These are phyloP conservation scores for Kwoniella mangroviensis DNA, from an alignment of 768 basidiomycete genomes.

Conservation along the genomic window DNA sequence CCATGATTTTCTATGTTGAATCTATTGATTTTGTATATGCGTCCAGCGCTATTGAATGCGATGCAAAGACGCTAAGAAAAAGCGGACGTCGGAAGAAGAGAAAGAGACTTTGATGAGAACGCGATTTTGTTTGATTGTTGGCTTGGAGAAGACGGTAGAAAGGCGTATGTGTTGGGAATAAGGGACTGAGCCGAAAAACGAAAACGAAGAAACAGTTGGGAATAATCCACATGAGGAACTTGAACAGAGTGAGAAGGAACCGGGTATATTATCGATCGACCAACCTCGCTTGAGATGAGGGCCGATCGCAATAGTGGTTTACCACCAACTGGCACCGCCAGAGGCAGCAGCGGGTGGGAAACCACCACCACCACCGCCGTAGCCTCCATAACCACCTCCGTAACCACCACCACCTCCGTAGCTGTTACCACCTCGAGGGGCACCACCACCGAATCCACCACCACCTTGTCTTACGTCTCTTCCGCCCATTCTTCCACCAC, in stretches of 20 bases:
- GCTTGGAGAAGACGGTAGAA: neutral
- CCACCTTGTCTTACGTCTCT: constrained; percentile 61
- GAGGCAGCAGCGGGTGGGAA: constrained; percentile 46
- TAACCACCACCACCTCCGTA: constrained; percentile 56
- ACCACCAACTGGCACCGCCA: constrained; percentile 52
- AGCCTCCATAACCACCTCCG: constrained; percentile 35
- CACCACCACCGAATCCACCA: constrained; percentile 50
- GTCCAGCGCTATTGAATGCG: constrained; percentile 10
- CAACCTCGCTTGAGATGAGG: neutral
- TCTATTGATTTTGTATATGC: constrained; percentile 1
- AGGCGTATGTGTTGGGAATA: constrained; percentile 7
- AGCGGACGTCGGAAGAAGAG: constrained; percentile 2
- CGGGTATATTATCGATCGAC: constrained; percentile 15
- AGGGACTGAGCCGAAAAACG: neutral
- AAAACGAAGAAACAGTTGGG: neutral
- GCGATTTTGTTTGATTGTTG: constrained; percentile 3
- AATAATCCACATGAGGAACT: no score
- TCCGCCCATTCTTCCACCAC: constrained; percentile 63
- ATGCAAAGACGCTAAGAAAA: constrained; percentile 4
- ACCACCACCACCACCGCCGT: constrained; percentile 58
- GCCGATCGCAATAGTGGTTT: neutral
- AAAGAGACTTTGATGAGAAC: constrained; percentile 5
- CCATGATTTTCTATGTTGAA: constrained; percentile 15
- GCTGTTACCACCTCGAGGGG: constrained; percentile 63
- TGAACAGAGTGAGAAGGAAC: neutral